phyloP scores from a whole-genome alignment of 2,329 filamentous ascomycete species.

The Phaeosphaeria sp. region DNA sequence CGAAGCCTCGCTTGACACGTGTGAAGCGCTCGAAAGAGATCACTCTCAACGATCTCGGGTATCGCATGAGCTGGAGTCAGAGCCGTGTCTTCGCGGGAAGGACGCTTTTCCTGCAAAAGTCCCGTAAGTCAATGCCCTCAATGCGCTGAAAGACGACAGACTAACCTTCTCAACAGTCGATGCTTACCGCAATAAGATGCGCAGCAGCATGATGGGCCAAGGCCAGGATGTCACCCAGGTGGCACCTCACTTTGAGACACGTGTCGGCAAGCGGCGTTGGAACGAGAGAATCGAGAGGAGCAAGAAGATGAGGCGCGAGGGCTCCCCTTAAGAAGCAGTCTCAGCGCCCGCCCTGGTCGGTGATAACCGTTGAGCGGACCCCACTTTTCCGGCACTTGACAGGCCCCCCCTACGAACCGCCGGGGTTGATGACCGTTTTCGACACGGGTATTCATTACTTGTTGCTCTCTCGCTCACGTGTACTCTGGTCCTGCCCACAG shows the following conservation, averaged over 20 bases:
- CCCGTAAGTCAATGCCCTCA: conserved; percentile 70
- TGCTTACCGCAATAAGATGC: conserved; percentile 91
- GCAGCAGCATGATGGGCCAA: conserved; percentile 77
- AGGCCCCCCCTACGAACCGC: conserved; percentile 42
- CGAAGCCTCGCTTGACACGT: conserved; percentile 76
- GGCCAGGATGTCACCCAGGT: conserved; percentile 77
- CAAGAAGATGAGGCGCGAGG: conserved; percentile 49
- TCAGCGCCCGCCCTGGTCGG: conserved; percentile 25
- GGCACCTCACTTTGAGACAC: conserved; percentile 87
- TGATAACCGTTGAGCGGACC: conserved; percentile 30
- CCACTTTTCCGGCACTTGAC: conserved; percentile 42
- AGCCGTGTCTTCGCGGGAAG: conserved; percentile 88
- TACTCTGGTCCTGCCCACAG: conserved; percentile 6
- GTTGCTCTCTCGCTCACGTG: conserved; percentile 9
- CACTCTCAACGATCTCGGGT: conserved; percentile 90
- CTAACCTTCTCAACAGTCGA: conserved; percentile 69
- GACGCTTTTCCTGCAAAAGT: conserved; percentile 87
- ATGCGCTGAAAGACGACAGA: not conserved
- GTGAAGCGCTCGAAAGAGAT: conserved; percentile 79
- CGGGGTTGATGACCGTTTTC: conserved; percentile 38
- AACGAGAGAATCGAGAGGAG: conserved; percentile 55
- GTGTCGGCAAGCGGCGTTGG: conserved; percentile 77
- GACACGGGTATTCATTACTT: conserved; percentile 27
- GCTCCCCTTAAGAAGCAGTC: conserved; percentile 45
- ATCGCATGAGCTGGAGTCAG: conserved; percentile 96